These are phyloP conservation scores for Geotrichum australiense DNA, from an alignment of 1,139 yeast genomes.

Conservation along the genomic window DNA sequence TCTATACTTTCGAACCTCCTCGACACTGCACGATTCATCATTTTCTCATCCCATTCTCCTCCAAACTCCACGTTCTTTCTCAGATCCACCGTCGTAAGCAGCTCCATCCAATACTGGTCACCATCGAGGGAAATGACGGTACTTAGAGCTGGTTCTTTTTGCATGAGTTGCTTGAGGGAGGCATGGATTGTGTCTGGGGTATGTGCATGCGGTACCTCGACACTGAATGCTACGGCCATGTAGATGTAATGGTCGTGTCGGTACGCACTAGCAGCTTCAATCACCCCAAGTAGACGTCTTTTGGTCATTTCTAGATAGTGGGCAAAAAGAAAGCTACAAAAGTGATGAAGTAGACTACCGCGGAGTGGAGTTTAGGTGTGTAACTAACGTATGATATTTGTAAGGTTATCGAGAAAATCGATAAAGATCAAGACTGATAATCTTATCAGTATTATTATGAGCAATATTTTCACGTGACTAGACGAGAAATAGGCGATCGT, in stretches of 20 bases:
- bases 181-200: background rate
- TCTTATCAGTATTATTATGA: no score
- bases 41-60: background rate
- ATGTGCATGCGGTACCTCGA: no score
- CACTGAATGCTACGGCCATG: background rate
- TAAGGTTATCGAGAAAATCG: no score
- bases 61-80: background rate
- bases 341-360: no score
- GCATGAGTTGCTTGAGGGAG: background rate
- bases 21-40: background rate
- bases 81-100: background rate
- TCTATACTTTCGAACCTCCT: background rate
- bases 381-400: no score
- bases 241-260: background rate
- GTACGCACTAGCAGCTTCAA: background rate
- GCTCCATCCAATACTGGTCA: background rate
- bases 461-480: no score
- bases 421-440: no score
- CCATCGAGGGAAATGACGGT: background rate
- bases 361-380: no score
- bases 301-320: no score
- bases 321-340: no score
- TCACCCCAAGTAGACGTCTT: background rate
- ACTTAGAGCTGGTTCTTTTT: background rate
- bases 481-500: no score